Evolutionary conservation across 106 monocot species (phyloP), one percentile per base, ranked within the genome.

Genomic region (Dioscorea dumetorum): DNA sequence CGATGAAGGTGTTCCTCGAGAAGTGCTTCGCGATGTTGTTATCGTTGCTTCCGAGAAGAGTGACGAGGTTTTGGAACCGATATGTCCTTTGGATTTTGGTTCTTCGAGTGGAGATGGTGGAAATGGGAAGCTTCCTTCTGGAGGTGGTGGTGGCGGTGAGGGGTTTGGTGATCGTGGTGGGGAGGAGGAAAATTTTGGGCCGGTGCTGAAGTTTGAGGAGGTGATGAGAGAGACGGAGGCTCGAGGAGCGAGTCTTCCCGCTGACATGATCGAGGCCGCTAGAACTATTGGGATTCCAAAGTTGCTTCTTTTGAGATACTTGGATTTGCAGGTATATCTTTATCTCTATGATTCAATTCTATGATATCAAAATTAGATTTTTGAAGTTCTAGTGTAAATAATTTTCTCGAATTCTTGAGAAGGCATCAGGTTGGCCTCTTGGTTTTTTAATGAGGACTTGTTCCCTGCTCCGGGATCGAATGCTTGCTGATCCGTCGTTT

Each of bases 401-500:
- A 13, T 14, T 49, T 50, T 49, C 20, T 59, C 4, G 31, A 9
- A n/a, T 59, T 14, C 15, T 34, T 58, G 63, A 74, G 19, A 68
- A 90, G 90, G 77, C 64, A 64, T 79, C 80, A 24, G 80, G 28
- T 52, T 78, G 90, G 86, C 90, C 86, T 18, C 52, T 90, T 34
- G 86, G 86, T 33, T n/a, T 76, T 41, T 72, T 73, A 12, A 73
- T 90, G 69, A 76, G 52, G 66, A 75, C 72, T 15, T 81, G 82
- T 60, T 74, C 78, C 15, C 21, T 83, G 18, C 57, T 90, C 10
- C 80, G 90, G 11, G 83, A 90, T 28, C 62, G 83, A 57, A 90
- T 90, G 90, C 83, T 90, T 60, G 90, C 83, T 66, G 90, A 90
- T 68, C 90, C 86, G 17, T 73, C 85, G 20, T 90, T 90, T 53